Evolutionary conservation across 2,329 filamentous ascomycete species (phyloP), one percentile per base, ranked within the genome.

Genomic region (Verticillium tricorpus): DNA sequence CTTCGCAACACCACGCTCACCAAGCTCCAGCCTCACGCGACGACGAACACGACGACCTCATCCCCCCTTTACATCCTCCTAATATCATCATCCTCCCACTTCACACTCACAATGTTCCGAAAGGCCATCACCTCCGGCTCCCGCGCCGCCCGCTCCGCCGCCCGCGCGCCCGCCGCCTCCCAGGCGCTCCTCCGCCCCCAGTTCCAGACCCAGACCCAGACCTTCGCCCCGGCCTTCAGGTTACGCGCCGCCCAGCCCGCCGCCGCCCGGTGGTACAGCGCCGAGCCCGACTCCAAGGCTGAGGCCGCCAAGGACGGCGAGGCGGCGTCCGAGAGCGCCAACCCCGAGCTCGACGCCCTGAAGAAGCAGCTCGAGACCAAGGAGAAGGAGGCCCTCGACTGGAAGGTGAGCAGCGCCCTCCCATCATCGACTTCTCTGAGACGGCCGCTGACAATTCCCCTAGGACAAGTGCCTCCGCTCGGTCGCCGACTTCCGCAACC

Each of bases 401-500:
- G 96, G 77, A 98, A 97, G 88, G 94, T 97, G n/a, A 69, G 56
- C n/a, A n/a, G 82, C 73, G 28, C 32, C 60, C 31, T 57, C 56
- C 11, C 34, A 35, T 35, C n/a, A n/a, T n/a, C n/a, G n/a, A n/a
- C n/a, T n/a, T n/a, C n/a, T n/a, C n/a, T n/a, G n/a, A n/a, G n/a
- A n/a, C n/a, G n/a, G n/a, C n/a, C n/a, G n/a, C n/a, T n/a, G n/a
- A n/a, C n/a, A n/a, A n/a, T n/a, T n/a, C n/a, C n/a, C n/a, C n/a
- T n/a, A n/a, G 95, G 95, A 98, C 80, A 95, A 93, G 82, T 96
- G 93, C 78, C 86, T 97, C 66, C 94, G 95, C 74, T 90, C 91
- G 61, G 88, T 98, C 67, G 95, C 95, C 78, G 95, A 99, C 72
- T 98, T 96, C 86, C 92, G 92, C 75, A 99, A 98, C 80, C 90